These are phyloP conservation scores for Backusella australiensis DNA, from an alignment of 192 early-diverging fungal genomes.

Conservation along the genomic window DNA sequence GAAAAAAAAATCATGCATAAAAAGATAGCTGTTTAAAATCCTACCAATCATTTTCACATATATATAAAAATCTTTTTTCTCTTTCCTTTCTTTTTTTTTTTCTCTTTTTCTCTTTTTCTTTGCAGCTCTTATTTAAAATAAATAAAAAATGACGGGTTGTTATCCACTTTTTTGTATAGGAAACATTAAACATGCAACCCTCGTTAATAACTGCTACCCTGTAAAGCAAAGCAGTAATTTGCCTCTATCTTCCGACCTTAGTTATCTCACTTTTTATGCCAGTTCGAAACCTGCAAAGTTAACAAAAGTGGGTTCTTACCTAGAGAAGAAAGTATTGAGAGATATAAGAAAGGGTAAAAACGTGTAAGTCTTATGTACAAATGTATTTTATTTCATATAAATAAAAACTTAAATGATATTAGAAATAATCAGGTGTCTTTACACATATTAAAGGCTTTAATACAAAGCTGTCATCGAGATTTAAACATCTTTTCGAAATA, in stretches of 20 bases:
- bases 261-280: constrained; percentile 87
- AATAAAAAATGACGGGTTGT: constrained; percentile 4
- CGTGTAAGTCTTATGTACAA: constrained; percentile 42
- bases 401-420: background rate
- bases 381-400: background rate
- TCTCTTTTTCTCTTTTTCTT: background rate
- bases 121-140: background rate
- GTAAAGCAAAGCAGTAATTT: constrained; percentile 60
- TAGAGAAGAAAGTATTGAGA: constrained; percentile 68
- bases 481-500: constrained; percentile 84
- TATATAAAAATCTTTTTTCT: background rate
- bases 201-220: constrained; percentile 73
- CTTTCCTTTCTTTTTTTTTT: background rate
- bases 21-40: background rate
- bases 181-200: constrained; percentile 74
- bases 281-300: constrained; percentile 89
- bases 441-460: constrained; percentile 70
- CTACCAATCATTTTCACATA: background rate
- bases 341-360: constrained; percentile 64
- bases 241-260: constrained; percentile 79
- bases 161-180: constrained; percentile 12
- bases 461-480: constrained; percentile 69
- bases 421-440: constrained; percentile 70
- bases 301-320: constrained; percentile 82
- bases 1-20: background rate